Base-by-base conservation (phyloP, 139 green algal genomes). In the Parachlorella kessleri region DNA sequence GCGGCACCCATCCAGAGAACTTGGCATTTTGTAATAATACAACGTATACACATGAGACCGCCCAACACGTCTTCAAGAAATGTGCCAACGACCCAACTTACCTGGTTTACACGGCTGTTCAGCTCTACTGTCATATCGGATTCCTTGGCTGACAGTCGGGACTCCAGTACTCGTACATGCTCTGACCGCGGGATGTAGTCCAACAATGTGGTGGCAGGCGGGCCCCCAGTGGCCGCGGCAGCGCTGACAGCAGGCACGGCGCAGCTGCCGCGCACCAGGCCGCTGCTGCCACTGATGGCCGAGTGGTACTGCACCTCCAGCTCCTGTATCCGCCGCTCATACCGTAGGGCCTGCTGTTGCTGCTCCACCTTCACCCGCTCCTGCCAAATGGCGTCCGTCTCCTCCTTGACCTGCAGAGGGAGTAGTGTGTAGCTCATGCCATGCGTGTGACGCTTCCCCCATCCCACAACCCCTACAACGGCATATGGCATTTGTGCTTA, bases 181-280 rank as follows among this genome's bases (percentile, higher is more conserved):
- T 85, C 80, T 3, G 70, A 36, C 4, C 80, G 80, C 0, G 73
- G 80, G 32, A 85, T 81, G 70, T 85, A 85, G 65, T 85, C 80
- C 28, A 85, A 59, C 33, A 85, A n/a, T 40, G 67, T 74, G 39
- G n/a, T 30, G 26, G 37, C 30, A 2, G 28, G 39, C n/a, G n/a
- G n/a, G n/a, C n/a, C n/a, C n/a, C n/a, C n/a, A n/a, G 18, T 59
- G 48, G 10, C 48, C 48, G 10, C 48, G 18, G 10, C 10, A 18
- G 18, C 18, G 48, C 48, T 59, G 48, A 48, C 9, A 3, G 1
- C 33, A 6, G 35, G 54, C 30, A 70, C 30, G 39, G 5, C 71
- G 66, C 54, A 38, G 35, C 72, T 35, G 24, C 42, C 64, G 38
- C 1, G 39, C 64, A 8, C 63, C 40, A n/a, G 30, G 28, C n/a